phyloP scores from a whole-genome alignment of 2,329 filamentous ascomycete genomes.

The Apiospora marii region DNA sequence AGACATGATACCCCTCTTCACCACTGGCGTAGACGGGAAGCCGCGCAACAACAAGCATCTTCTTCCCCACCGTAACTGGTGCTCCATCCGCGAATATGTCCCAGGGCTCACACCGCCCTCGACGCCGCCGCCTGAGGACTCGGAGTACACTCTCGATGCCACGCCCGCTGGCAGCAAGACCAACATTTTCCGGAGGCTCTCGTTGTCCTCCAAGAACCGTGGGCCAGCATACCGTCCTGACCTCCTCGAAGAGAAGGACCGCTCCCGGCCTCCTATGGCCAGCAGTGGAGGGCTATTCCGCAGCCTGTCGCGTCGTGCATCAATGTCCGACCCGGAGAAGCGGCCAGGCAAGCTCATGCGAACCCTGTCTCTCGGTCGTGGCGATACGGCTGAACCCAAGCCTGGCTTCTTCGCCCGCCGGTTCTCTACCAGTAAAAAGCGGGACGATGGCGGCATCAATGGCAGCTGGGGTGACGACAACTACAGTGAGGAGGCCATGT shows the following conservation, averaged over 20 bases:
- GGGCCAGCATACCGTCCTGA: conserved; percentile 49
- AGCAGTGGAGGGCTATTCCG: conserved; percentile 54
- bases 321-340: conserved; percentile 47
- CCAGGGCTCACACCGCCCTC: conserved; percentile 78
- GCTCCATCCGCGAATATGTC: conserved; percentile 84
- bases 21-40: conserved; percentile 87
- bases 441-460: conserved; percentile 63
- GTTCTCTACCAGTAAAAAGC: conserved; percentile 43
- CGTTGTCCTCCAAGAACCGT: conserved; percentile 49
- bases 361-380: conserved; percentile 68
- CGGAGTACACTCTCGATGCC: conserved; percentile 48
- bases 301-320: conserved; percentile 52
- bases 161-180: conserved; percentile 46
- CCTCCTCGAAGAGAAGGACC: conserved; percentile 47
- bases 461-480: conserved; percentile 57
- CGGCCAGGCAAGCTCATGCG: conserved; percentile 54
- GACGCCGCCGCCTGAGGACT: conserved; percentile 65
- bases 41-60: conserved; percentile 89
- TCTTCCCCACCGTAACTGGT: conserved; percentile 93
- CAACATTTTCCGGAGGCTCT: conserved; percentile 53
- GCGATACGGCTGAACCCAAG: conserved; percentile 53
- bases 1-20: conserved; percentile 94
- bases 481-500: conserved; percentile 47
- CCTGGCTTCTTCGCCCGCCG: conserved; percentile 52
- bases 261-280: conserved; percentile 58